A percentile compares a stretch with the other conserved stretches of the same genome.
phyloP scores from a whole-genome alignment of 1,139 yeast genomes.

The Sugiyamaella neomexicana region DNA sequence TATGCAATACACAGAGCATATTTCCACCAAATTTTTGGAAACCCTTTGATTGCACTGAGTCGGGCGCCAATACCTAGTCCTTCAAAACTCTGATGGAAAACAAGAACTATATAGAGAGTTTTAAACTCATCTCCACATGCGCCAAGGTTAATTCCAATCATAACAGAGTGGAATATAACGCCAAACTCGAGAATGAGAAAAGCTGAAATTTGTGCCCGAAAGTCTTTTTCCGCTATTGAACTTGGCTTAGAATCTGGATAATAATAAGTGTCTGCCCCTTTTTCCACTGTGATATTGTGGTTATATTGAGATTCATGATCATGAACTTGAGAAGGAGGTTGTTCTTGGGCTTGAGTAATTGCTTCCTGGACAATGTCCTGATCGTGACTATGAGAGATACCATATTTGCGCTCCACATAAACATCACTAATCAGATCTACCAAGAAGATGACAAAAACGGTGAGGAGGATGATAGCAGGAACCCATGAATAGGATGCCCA shows the following conservation, averaged over 20 bases:
- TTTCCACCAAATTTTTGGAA: conserved; percentile 54
- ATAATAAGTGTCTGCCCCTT: conserved; percentile 14
- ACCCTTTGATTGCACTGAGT: conserved; percentile 57
- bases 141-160: conserved; percentile 73
- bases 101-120: conserved; percentile 72
- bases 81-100: conserved; percentile 90
- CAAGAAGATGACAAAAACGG: conserved; percentile 41
- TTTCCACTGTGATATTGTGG: conserved; percentile 37
- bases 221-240: conserved; percentile 45
- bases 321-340: conserved; percentile 8
- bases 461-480: conserved; percentile 43
- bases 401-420: conserved; percentile 30
- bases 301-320: conserved; percentile 7
- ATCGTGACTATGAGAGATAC: conserved; percentile 43
- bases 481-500: conserved; percentile 40
- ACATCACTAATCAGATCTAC: conserved; percentile 36
- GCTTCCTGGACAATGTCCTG: conserved; percentile 72
- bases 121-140: conserved; percentile 63
- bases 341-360: conserved; percentile 41
- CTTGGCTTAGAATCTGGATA: conserved; percentile 10
- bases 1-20: conserved; percentile 59
- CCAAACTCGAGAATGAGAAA: conserved; percentile 73
- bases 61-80: conserved; percentile 88
- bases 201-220: conserved; percentile 54
- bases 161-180: conserved; percentile 74